Conservation (phyloP, 441 rosid genomes). For the Brassica hybrid region DNA sequence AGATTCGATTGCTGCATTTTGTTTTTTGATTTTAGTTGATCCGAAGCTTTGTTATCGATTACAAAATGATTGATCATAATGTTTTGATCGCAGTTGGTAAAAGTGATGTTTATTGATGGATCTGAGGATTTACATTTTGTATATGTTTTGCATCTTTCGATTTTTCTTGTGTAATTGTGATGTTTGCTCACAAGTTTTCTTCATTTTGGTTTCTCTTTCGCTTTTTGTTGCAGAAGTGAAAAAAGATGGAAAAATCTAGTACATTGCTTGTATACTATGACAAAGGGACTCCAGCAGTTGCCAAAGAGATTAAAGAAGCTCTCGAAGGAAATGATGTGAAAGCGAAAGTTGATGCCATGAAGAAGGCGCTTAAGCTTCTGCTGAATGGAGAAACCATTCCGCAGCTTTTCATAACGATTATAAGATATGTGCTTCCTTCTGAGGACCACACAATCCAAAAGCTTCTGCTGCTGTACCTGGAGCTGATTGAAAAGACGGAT, state of each 20-base stretch:
- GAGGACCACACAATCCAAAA: no score
- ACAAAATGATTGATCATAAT: background rate
- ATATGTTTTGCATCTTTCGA: background rate
- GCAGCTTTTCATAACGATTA: conserved; percentile 75
- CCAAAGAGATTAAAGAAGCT: conserved; percentile 74
- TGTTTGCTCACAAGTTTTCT: background rate
- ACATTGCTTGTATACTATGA: conserved; percentile 70
- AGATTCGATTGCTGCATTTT: conserved; percentile 11
- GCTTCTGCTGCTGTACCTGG: no score
- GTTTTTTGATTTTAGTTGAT: background rate
- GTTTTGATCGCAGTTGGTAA: conserved; percentile 1
- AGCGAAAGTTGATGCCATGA: conserved; percentile 77
- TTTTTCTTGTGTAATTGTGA: no score
- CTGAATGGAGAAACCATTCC: conserved; percentile 79
- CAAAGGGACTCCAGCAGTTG: conserved; percentile 76
- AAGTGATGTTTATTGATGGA: conserved; percentile 17
- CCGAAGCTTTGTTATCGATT: background rate
- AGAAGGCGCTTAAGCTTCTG: conserved; percentile 75
- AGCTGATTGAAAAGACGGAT: no score
- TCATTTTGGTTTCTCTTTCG: background rate
- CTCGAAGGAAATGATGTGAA: conserved; percentile 70
- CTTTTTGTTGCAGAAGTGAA: conserved; percentile 16
- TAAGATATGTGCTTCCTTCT: no score
- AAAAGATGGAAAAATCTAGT: conserved; percentile 67
- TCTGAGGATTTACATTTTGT: conserved; percentile 20